phyloP scores from a whole-genome alignment of 2,329 filamentous ascomycete species.

The Colletotrichum tabaci region DNA sequence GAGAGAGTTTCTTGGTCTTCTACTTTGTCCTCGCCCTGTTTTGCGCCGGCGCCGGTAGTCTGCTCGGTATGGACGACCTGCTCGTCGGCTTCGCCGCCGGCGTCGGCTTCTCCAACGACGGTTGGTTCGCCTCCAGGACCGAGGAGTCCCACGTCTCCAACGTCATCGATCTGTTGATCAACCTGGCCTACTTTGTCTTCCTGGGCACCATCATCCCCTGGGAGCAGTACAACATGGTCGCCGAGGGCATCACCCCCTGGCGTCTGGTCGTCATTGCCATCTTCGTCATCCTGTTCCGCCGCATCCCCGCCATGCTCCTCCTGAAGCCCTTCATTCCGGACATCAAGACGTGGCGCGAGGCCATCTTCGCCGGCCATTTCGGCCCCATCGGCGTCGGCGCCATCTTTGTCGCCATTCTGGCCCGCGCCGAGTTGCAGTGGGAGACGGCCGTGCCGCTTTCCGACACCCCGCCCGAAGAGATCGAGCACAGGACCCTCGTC shows the following conservation, averaged over 20 bases:
- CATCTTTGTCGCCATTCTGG: constrained; percentile 94
- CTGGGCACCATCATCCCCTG: constrained; percentile 98
- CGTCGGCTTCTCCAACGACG: constrained; percentile 99
- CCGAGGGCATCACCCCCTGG: constrained; percentile 87
- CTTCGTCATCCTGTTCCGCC: constrained; percentile 94
- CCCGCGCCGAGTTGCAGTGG: constrained; percentile 90
- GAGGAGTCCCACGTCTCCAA: constrained; percentile 99
- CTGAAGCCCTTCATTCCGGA: constrained; percentile 96
- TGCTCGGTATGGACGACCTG: constrained; percentile 93
- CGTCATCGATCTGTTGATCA: constrained; percentile 97
- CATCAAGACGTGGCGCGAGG: constrained; percentile 98
- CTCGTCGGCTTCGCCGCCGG: constrained; percentile 95
- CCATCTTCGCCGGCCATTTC: constrained; percentile 96
- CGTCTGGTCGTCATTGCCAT: constrained; percentile 93
- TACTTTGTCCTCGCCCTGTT: constrained; percentile 98
- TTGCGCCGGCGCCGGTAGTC: constrained; percentile 92
- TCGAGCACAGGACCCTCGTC: constrained; percentile 78
- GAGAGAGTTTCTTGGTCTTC: constrained; percentile 98
- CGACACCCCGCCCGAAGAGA: constrained; percentile 67
- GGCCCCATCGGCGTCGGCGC: constrained; percentile 97
- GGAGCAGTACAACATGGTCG: constrained; percentile 86
- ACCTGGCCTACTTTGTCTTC: constrained; percentile 98
- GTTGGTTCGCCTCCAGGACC: constrained; percentile 98
- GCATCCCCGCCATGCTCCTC: constrained; percentile 93
- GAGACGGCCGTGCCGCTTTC: constrained; percentile 81